A percentile compares a stretch with the other conserved stretches of the same genome.
These are phyloP conservation scores for Penicillium macrosclerotiorum DNA, from an alignment of 495 filamentous ascomycete genomes.

Conservation along the genomic window DNA sequence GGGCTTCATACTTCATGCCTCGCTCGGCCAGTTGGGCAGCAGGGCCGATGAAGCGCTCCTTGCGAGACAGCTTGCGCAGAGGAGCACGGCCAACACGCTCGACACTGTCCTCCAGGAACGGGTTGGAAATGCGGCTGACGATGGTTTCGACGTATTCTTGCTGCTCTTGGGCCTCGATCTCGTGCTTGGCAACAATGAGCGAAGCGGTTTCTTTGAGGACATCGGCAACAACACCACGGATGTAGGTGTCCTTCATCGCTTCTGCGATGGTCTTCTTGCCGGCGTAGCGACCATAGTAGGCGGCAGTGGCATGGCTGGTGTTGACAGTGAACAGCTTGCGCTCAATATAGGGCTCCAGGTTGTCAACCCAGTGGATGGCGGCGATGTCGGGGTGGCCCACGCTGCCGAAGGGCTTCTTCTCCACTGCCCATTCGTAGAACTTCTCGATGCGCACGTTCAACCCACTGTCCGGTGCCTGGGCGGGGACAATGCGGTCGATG, in stretches of 20 bases:
- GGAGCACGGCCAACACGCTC: conserved; percentile 96
- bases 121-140: conserved; percentile 88
- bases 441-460: conserved; percentile 94
- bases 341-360: conserved; percentile 94
- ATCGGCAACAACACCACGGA: conserved; percentile 70
- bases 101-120: conserved; percentile 86
- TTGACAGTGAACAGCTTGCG: conserved; percentile 99
- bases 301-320: conserved; percentile 94
- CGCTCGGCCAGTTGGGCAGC: conserved; percentile 79
- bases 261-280: conserved; percentile 86
- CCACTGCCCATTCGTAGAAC: conserved; percentile 98
- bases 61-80: conserved; percentile 83
- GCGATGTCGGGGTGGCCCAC: conserved; percentile 67
- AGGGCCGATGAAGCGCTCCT: conserved; percentile 94
- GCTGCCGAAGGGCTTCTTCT: conserved; percentile 72
- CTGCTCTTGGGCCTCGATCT: conserved; percentile 73
- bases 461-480: conserved; percentile 72
- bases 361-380: conserved; percentile 87
- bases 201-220: conserved; percentile 77
- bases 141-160: conserved; percentile 89
- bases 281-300: conserved; percentile 86
- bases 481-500: conserved; percentile 95
- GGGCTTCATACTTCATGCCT: conserved; percentile 63
- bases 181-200: conserved; percentile 84
- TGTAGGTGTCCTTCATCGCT: conserved; percentile 64